Conservation (phyloP, 352 stramenopile genomes). For the Pythium coloratum region DNA sequence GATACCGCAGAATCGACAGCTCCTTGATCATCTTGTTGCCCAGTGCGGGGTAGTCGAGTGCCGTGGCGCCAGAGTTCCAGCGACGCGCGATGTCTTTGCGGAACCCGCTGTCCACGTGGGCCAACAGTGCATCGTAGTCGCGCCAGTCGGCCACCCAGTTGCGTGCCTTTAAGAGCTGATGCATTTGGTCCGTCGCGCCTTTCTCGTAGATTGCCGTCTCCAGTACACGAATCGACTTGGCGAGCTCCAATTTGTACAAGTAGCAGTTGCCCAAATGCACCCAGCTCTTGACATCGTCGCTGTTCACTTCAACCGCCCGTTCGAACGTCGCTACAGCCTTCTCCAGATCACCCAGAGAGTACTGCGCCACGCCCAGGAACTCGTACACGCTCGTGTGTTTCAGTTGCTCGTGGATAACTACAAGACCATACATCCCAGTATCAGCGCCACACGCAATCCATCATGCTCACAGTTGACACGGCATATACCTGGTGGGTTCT, state of each 20-base stretch:
- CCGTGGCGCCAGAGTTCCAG: conserved; percentile 24
- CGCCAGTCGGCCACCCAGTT: conserved; percentile 74
- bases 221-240: conserved; percentile 43
- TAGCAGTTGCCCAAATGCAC: conserved; percentile 73
- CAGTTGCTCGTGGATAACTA: conserved; percentile 3
- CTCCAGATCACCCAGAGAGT: conserved; percentile 60
- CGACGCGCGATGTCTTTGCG: conserved; percentile 23
- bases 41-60: conserved; percentile 54
- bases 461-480: background rate
- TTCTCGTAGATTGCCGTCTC: conserved; percentile 52
- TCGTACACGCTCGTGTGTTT: conserved; percentile 56
- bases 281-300: conserved; percentile 51
- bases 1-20: conserved; percentile 4
- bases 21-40: conserved; percentile 30
- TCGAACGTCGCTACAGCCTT: conserved; percentile 65
- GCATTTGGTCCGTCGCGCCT: conserved; percentile 30
- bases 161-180: conserved; percentile 59
- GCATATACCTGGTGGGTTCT: conserved; percentile 39
- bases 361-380: conserved; percentile 69
- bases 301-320: conserved; percentile 46
- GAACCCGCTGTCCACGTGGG: conserved; percentile 31
- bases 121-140: conserved; percentile 53
- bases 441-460: background rate
- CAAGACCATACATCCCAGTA: background rate
- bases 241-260: conserved; percentile 49